Evolutionary conservation across 371 early-diverging fungal species (phyloP), one percentile per base, ranked within the genome.

Genomic region (Mucor indicus): DNA sequence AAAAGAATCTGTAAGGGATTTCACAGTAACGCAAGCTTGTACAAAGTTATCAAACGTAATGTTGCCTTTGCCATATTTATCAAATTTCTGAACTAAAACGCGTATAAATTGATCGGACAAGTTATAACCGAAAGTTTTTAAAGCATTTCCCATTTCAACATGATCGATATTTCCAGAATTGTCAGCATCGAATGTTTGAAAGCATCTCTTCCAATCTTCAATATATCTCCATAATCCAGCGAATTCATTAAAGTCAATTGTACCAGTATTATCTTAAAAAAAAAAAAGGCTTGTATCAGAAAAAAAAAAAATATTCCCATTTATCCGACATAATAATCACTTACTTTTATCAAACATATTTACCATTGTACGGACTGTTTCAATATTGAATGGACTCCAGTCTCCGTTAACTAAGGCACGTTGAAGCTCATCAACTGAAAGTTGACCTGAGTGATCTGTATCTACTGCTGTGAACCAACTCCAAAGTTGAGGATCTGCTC

Each of bases 21-120:
- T 87, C 51, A 93, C 71, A 35, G 85, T 88, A 41, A 92, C 92
- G 60, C 92, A 93, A 22, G 81, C 70, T 54, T 80, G 83, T 15
- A 93, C 91, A 68, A 93, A 92, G 60, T 86, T 84, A 64, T 91
- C 91, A 59, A 93, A 93, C 16, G 87, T 84, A 45, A 91, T 84
- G 47, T 82, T 71, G 47, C 83, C 71, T 54, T 61, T 57, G 50
- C 76, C 70, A 69, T 48, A 15, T 23, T 19, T 24, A 38, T 52
- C 31, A 27, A 29, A 91, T 54, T 89, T 89, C 55, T 77, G 84
- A 25, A 91, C 75, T 22, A 89, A 59, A 29, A 78, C 30, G 23
- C 64, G 59, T 36, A 89, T 62, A 33, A 87, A 75, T 11, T 53
- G 61, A 9, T 76, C 79, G 16, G 79, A 74, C 24, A 90, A 57